A percentile compares a stretch with the other conserved stretches of the same genome.
phyloP scores from a whole-genome alignment of 345 rosid species.

The Hibiscus trionum region DNA sequence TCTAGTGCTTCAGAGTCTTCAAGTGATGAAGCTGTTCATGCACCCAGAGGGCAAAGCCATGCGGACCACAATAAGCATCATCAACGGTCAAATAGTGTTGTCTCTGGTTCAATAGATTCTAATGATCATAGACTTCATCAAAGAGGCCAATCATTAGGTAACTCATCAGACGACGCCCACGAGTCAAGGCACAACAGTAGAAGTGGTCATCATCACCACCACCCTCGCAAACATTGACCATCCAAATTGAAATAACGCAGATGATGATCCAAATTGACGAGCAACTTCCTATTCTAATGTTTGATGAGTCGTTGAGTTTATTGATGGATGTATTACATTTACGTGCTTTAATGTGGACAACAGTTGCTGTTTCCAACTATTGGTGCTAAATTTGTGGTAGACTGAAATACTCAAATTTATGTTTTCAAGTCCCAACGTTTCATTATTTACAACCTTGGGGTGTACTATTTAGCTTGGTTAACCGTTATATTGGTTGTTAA shows the following conservation, averaged over 20 bases:
- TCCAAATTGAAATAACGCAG: not conserved
- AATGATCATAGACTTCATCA: constrained; percentile 4
- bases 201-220: constrained; percentile 1
- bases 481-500: too few species aligned
- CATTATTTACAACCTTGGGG: too few species aligned
- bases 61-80: constrained; percentile 14
- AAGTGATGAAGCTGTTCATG: constrained; percentile 25
- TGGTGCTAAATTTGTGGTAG: not conserved
- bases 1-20: constrained; percentile 21
- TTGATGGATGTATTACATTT: not conserved
- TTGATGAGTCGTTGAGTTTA: not conserved
- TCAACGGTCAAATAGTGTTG: constrained; percentile 9
- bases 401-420: not conserved
- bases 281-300: not conserved
- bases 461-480: too few species aligned
- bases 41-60: constrained; percentile 16
- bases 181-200: constrained; percentile 26
- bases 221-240: constrained; percentile 22
- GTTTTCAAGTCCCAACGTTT: too few species aligned
- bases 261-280: not conserved
- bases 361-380: not conserved
- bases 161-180: constrained; percentile 30
- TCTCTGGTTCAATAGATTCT: constrained; percentile 24
- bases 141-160: constrained; percentile 24
- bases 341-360: not conserved